A percentile compares a stretch with the other conserved stretches of the same genome.
Conservation (phyloP, 495 filamentous ascomycete genomes). For the Penicillium desertorum region DNA sequence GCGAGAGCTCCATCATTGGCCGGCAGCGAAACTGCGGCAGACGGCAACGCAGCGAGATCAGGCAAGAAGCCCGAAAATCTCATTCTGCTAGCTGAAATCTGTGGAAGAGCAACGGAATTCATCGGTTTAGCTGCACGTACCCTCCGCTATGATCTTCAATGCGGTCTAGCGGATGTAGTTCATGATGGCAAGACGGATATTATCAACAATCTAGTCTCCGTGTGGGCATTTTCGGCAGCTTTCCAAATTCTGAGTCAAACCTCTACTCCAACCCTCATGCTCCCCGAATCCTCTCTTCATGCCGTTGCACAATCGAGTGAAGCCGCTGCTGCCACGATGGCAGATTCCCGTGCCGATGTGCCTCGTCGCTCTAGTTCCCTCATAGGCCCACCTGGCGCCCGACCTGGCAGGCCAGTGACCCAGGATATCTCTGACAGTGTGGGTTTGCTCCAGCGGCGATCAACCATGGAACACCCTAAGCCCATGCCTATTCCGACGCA, state of each 20-base stretch:
- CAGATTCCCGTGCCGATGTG: conserved; percentile 48
- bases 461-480: conserved; percentile 36
- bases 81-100: conserved; percentile 74
- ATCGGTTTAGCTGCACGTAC: conserved; percentile 74
- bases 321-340: conserved; percentile 17
- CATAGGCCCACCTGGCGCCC: conserved; percentile 17
- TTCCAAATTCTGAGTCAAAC: conserved; percentile 79
- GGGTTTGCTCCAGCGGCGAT: conserved; percentile 23
- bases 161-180: conserved; percentile 37
- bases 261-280: conserved; percentile 62
- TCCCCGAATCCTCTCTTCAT: conserved; percentile 58
- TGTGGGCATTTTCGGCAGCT: conserved; percentile 78
- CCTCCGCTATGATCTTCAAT: conserved; percentile 69
- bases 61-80: conserved; percentile 69
- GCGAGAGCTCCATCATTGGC: conserved; percentile 58
- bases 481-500: conserved; percentile 22
- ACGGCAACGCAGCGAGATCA: conserved; percentile 16
- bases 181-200: conserved; percentile 46
- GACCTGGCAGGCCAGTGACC: conserved; percentile 32
- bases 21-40: conserved; percentile 22
- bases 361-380: conserved; percentile 50
- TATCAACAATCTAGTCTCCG: conserved; percentile 78
- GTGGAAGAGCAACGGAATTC: conserved; percentile 73
- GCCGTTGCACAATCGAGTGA: conserved; percentile 31
- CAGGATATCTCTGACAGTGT: conserved; percentile 34